Evolutionary conservation across 164 flowering plant species (phyloP).

Genomic region (Vitis rotundifolia): DNA sequence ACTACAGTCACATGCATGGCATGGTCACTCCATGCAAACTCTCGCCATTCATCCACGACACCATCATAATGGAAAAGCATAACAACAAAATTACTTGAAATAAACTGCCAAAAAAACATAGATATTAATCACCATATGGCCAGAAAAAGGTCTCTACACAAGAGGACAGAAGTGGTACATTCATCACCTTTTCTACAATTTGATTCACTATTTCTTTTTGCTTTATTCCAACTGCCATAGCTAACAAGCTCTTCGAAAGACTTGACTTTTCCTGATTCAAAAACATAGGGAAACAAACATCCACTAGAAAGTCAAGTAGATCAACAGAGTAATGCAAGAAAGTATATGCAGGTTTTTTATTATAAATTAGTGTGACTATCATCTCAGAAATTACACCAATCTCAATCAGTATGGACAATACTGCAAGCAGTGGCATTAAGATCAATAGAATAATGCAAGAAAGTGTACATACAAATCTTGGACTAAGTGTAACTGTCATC

Average conservation of each 20-base stretch:
- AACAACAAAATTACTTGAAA: constrained; percentile 50
- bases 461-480: neutral
- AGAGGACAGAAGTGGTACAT: neutral
- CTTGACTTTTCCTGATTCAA: constrained; percentile 36
- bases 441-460: neutral
- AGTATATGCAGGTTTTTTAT: too few species aligned
- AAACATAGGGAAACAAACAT: constrained; percentile 1
- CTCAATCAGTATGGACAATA: too few species aligned
- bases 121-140: neutral
- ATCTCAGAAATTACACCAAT: too few species aligned
- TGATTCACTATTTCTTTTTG: constrained; percentile 63
- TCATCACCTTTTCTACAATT: constrained; percentile 70
- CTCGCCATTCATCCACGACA: constrained; percentile 69
- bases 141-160: neutral
- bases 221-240: constrained; percentile 82
- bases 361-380: too few species aligned
- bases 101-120: constrained; percentile 54
- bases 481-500: neutral
- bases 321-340: neutral
- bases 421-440: neutral
- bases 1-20: constrained; percentile 74
- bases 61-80: constrained; percentile 96
- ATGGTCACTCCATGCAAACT: constrained; percentile 56
- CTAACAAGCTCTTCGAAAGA: constrained; percentile 55
- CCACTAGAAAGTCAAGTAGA: neutral